Evolutionary conservation across 1,139 yeast genomes (phyloP), one percentile per base, ranked within the genome.

Genomic region (Magnusiomyces paraingens): DNA sequence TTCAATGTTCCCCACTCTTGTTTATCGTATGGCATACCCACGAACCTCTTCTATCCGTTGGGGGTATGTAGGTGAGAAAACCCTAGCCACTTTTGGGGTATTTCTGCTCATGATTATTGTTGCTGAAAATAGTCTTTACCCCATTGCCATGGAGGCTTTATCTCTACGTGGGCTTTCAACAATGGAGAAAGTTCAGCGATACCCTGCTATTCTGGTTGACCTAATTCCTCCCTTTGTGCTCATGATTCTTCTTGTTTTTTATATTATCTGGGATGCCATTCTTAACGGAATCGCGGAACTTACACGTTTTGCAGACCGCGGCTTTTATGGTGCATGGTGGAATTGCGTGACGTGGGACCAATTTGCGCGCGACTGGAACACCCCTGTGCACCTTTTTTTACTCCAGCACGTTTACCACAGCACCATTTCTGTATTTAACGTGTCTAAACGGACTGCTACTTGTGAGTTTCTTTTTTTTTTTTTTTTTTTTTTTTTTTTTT

Each of bases 261-360:
- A 87, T 67, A 74, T 93, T 57, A 93, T 93, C 59, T 93, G 99
- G 98, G 98, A 93, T 64, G 84, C 91, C 14, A 93, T 91, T 53
- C 72, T 91, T 60, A 91, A 90, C 65, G 85, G 86, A 17, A 80
- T 93, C 62, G 98, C 96, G 0, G 99, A 93, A 67, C 73, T 93
- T 47, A 84, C 95, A 18, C 64, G 78, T 52, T 93, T 84, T 70
- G 96, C 91, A 1, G 98, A 93, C 66, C 79, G 99, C 46, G 87
- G 86, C 61, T 93, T 93, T 68, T 93, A 93, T 64, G 95, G 95
- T 2, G 88, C 90, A 46, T 93, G 99, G 99, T 93, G 98, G 99
- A 88, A 93, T 62, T 87, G 95, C 61, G 82, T 86, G 32, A 85
- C 90, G 50, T 93, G 97, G 96, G 90, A 87, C 55, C 93, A 90